Conservation (phyloP, 257 asterid genomes). For the Eucommia ulmoides region DNA sequence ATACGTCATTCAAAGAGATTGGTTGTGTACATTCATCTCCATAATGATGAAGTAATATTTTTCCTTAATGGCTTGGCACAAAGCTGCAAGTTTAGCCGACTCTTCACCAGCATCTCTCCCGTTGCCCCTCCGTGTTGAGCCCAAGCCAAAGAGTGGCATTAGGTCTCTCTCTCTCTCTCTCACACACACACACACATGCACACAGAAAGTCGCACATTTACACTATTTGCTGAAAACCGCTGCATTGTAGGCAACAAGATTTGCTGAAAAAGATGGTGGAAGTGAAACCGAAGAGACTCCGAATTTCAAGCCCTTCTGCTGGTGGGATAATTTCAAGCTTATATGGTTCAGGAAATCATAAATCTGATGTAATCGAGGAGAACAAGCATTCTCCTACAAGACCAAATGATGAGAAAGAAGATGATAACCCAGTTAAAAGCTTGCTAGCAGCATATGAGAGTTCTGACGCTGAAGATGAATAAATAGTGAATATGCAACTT, state of each 20-base stretch:
- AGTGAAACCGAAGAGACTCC: slow-evolving; percentile 72
- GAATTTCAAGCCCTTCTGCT: slow-evolving; percentile 30
- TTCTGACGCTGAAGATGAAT: slow-evolving; percentile 62
- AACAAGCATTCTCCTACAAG: slow-evolving; percentile 21
- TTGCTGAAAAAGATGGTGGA: slow-evolving; percentile 82
- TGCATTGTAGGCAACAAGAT: slow-evolving; percentile 71
- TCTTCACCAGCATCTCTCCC: slow-evolving; percentile 67
- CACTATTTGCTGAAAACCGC: no score
- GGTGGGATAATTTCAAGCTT: slow-evolving; percentile 14
- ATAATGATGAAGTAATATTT: no score
- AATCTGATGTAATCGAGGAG: slow-evolving; percentile 13
- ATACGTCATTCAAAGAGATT: not conserved
- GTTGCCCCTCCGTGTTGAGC: slow-evolving; percentile 92
- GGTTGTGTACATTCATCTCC: not conserved
- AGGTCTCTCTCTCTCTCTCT: slow-evolving; percentile 26
- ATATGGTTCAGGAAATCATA: no score
- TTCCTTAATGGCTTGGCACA: slow-evolving; percentile 50
- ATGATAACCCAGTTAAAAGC: slow-evolving; percentile 47
- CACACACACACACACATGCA: not conserved
- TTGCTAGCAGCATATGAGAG: slow-evolving; percentile 70
- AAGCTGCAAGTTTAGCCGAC: slow-evolving; percentile 64
- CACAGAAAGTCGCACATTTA: no score
- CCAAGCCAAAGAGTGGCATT: slow-evolving; percentile 92
- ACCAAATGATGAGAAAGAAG: slow-evolving; percentile 14
- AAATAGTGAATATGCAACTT: not conserved